These are phyloP conservation scores for Podila horticola DNA, from an alignment of 192 early-diverging fungal genomes.

Conservation along the genomic window DNA sequence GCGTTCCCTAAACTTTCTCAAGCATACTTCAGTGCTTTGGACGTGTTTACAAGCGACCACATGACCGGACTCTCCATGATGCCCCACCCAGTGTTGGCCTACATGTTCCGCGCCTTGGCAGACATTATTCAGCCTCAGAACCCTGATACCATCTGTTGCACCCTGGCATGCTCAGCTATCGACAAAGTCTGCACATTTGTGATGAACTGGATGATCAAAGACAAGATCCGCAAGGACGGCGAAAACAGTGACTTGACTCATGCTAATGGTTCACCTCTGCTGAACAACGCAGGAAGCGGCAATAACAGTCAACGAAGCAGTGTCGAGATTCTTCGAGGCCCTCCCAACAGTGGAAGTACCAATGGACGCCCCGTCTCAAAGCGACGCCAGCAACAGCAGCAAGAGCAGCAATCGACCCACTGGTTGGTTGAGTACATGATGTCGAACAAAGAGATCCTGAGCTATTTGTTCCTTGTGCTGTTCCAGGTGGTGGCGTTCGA, in stretches of 20 bases:
- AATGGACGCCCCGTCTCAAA: conserved; percentile 33
- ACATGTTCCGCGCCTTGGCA: conserved; percentile 78
- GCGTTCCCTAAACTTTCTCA: conserved; percentile 67
- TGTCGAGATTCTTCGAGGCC: conserved; percentile 23
- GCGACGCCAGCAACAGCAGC: conserved; percentile 46
- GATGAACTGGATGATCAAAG: conserved; percentile 57
- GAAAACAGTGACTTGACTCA: conserved; percentile 10
- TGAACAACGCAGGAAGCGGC: conserved; percentile 17
- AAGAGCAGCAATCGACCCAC: conserved; percentile 54
- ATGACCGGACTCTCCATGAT: conserved; percentile 70
- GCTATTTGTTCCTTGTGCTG: conserved; percentile 69
- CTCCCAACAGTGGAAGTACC: conserved; percentile 24
- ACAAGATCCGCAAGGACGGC: conserved; percentile 41
- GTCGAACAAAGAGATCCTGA: conserved; percentile 69
- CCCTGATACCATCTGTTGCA: conserved; percentile 54
- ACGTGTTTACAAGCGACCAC: conserved; percentile 74
- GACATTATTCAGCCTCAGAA: conserved; percentile 72
- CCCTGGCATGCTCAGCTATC: conserved; percentile 74
- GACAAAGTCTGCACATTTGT: conserved; percentile 80
- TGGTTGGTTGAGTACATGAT: conserved; percentile 64
- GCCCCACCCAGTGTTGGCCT: conserved; percentile 67
- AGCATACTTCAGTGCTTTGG: conserved; percentile 73
- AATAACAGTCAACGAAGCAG: conserved; percentile 27
- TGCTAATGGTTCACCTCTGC: conserved; percentile 21
- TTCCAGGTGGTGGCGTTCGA: conserved; percentile 86